Conservation (phyloP, 2,329 filamentous ascomycete genomes). For the Alternaria arbusti region DNA sequence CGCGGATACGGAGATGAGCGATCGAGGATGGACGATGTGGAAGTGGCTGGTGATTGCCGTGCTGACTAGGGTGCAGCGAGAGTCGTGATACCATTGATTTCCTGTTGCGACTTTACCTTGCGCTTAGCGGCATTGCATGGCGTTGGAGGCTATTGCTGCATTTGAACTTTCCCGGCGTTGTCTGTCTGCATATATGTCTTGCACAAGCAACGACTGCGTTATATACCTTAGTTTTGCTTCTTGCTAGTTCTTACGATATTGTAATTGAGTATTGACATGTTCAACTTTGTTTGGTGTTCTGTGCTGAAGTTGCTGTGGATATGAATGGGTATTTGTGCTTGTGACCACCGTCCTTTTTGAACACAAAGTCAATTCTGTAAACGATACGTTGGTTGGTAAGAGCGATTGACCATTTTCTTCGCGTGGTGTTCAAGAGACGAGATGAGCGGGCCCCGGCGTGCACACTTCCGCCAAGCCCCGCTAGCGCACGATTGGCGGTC, state of each 20-base stretch:
- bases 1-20: constrained; percentile 28
- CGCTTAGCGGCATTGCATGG: constrained; percentile 44
- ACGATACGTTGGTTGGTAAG: not conserved
- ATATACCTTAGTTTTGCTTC: constrained; percentile 33
- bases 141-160: constrained; percentile 27
- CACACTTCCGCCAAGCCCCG: constrained; percentile 22
- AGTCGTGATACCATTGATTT: constrained; percentile 15
- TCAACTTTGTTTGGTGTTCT: not conserved
- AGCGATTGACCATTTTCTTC: not conserved
- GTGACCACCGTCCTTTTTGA: accelerated
- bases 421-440: not conserved
- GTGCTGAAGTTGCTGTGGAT: not conserved
- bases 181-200: constrained; percentile 7
- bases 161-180: constrained; percentile 15
- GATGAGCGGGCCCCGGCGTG: not conserved
- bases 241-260: constrained; percentile 6
- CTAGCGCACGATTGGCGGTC: constrained; percentile 18
- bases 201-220: constrained; percentile 18
- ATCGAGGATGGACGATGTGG: not conserved
- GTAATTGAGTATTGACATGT: not conserved
- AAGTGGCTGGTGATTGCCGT: not conserved
- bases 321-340: not conserved
- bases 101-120: constrained; percentile 17
- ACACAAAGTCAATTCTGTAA: no score
- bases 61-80: constrained; percentile 13